phyloP scores from a whole-genome alignment of 2,329 filamentous ascomycete genomes.

The Fusarium udum region DNA sequence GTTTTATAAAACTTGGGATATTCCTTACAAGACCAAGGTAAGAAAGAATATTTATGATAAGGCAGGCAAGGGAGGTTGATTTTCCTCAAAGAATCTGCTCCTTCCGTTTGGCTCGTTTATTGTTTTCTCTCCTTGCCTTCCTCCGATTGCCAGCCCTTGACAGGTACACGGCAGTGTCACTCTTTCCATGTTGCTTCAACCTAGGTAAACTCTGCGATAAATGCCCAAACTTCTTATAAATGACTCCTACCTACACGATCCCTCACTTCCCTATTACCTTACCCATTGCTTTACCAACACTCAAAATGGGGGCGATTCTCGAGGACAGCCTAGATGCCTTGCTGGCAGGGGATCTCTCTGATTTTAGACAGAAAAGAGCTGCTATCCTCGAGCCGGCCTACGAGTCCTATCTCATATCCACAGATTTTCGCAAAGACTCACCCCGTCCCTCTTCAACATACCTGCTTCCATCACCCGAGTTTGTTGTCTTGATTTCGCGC shows the following conservation, averaged over 20 bases:
- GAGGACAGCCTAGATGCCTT: slow-evolving; percentile 4
- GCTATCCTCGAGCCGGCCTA: slow-evolving; percentile 26
- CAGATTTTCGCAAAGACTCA: background rate
- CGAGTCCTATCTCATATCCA: slow-evolving; percentile 21
- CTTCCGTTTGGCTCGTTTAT: background rate
- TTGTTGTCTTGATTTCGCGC: slow-evolving; percentile 14
- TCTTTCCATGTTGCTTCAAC: slow-evolving; percentile 13
- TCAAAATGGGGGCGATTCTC: slow-evolving; percentile 10
- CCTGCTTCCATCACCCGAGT: slow-evolving; percentile 23
- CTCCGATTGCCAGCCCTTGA: slow-evolving; percentile 1
- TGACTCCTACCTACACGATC: background rate
- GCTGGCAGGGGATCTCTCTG: background rate
- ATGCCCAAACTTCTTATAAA: background rate
- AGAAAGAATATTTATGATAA: background rate
- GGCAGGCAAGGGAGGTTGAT: background rate
- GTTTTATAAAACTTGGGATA: background rate
- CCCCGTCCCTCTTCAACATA: slow-evolving; percentile 12
- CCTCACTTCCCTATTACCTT: too few species aligned
- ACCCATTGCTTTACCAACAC: background rate
- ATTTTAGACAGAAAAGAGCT: background rate
- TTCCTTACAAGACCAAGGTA: background rate
- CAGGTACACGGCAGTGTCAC: slow-evolving; percentile 22
- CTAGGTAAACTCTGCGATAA: background rate
- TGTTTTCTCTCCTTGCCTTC: background rate
- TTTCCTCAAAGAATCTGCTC: background rate